Conservation (phyloP, 495 filamentous ascomycete species). For the Poronia punctata region DNA sequence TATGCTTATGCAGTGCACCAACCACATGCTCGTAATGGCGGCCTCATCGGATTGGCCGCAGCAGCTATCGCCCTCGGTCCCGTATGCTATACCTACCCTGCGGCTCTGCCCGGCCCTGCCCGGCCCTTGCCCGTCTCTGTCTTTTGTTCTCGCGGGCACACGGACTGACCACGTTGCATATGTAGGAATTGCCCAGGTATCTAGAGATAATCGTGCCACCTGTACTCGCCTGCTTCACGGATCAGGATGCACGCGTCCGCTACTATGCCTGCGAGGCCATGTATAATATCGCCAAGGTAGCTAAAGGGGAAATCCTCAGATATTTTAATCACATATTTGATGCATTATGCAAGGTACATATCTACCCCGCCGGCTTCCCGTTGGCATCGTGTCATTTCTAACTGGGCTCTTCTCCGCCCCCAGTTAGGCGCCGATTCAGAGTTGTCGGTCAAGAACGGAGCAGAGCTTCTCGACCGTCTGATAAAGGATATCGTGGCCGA, state of each 20-base stretch:
- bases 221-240: constrained; percentile 95
- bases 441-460: constrained; percentile 95
- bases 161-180: constrained; percentile 10
- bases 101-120: constrained; percentile 1
- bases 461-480: constrained; percentile 89
- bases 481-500: constrained; percentile 98
- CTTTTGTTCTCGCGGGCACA: constrained; percentile 8
- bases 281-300: constrained; percentile 99
- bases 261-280: constrained; percentile 99
- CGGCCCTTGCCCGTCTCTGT: too few relatives aligned
- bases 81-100: constrained; percentile 45
- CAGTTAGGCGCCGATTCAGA: constrained; percentile 95
- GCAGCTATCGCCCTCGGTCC: constrained; percentile 93
- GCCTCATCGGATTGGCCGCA: constrained; percentile 91
- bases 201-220: constrained; percentile 90
- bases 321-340: constrained; percentile 99
- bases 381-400: constrained; percentile 4
- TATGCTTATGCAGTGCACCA: constrained; percentile 98
- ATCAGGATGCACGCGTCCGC: constrained; percentile 95
- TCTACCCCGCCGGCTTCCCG: background rate
- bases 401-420: constrained; percentile 2
- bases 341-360: constrained; percentile 81
- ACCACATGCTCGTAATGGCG: constrained; percentile 93
- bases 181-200: constrained; percentile 81
- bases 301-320: constrained; percentile 90